Base-by-base conservation (phyloP, 441 rosid genomes). In the Adansonia rubrostipa region DNA sequence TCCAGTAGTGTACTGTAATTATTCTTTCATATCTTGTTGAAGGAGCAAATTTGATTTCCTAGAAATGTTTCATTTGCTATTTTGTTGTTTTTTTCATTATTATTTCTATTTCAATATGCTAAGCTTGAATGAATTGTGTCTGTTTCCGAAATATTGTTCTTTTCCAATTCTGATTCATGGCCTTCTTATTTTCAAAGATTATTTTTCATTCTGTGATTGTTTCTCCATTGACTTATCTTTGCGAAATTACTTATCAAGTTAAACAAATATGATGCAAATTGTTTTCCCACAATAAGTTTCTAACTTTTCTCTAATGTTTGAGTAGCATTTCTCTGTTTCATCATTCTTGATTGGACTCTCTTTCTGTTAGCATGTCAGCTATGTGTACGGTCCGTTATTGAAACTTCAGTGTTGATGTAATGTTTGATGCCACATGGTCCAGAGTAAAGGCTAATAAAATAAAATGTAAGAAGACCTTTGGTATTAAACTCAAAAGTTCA, bases 71-170 rank as follows among this genome's bases (percentile, higher is more conserved):
- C 73, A 68, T 36, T 53, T 53, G 17, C 28, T n/a, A 13, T 71
- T 50, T 33, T 51, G 47, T 53, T 68, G 17, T 56, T 28, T 17
- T 14, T 72, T 36, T 72, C 6, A 6, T 63, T 63, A 28, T 28
- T 63, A 63, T 28, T 14, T 63, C 3, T n/a, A 56, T 36, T 71
- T 72, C 56, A 56, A 17, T 56, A 54, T 19, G 9, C 53, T 42
- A 42, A 54, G 48, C 48, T 53, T 71, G 48, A 71, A 36, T 71
- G 48, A 56, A 54, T n/a, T 9, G 28, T 71, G 48, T 33, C 48
- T 71, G 33, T 54, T n/a, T 54, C 33, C 36, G 22, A 71, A 71
- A 15, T 53, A 28, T 53, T 36, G 9, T 54, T 53, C 36, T 71
- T 53, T 33, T 53, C n/a, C n/a, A n/a, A 71, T 54, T 48, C 74